Evolutionary conservation across 345 rosid species (phyloP).

Genomic region (Gossypium rotundifolium): DNA sequence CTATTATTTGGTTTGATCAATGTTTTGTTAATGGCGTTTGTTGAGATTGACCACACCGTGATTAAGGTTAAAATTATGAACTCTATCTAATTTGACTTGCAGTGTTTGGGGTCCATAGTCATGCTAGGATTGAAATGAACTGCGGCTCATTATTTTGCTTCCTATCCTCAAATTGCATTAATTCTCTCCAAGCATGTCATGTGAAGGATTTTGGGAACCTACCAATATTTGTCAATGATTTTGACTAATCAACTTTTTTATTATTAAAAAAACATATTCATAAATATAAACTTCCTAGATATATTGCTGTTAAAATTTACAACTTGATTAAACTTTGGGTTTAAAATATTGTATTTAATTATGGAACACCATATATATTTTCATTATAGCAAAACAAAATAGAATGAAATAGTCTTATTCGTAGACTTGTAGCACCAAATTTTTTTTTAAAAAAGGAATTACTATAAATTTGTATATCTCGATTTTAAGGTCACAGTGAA

Average conservation of each 20-base stretch:
- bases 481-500: background rate
- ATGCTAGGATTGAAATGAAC: background rate
- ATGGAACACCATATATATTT: no score
- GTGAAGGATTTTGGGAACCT: constrained; percentile 12
- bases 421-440: no score
- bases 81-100: background rate
- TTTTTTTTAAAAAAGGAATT: no score
- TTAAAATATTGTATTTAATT: no score
- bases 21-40: background rate
- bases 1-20: background rate
- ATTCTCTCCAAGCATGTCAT: constrained; percentile 17
- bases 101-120: background rate
- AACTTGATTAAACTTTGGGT: no score
- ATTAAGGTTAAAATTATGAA: background rate
- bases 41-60: background rate
- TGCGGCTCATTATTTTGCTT: background rate
- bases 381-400: no score
- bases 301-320: no score
- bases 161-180: background rate
- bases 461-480: no score
- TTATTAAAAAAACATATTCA: no score
- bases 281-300: no score
- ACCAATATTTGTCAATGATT: background rate
- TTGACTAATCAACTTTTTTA: background rate
- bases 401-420: no score